phyloP scores from a whole-genome alignment of 257 asterid genomes.

The Solanum etuberosum region DNA sequence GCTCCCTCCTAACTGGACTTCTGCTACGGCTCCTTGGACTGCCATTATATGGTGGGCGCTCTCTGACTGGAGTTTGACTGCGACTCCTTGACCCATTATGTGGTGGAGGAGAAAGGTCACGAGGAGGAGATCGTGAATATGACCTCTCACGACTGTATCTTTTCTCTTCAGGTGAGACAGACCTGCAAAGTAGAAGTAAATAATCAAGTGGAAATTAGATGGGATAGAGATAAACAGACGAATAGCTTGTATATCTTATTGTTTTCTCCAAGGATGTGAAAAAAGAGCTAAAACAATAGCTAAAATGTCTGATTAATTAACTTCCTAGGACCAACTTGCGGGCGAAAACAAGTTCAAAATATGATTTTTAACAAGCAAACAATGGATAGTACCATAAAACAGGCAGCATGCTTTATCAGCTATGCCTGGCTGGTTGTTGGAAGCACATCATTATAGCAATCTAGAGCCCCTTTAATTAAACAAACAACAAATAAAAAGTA shows the following conservation, averaged over 20 bases:
- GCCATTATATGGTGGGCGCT: slow-evolving; percentile 33
- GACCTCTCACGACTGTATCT: slow-evolving; percentile 63
- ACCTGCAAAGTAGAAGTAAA: slow-evolving; percentile 26
- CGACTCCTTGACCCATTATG: slow-evolving; percentile 28
- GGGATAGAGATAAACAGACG: background rate
- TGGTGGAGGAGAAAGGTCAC: slow-evolving; percentile 10
- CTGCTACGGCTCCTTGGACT: slow-evolving; percentile 43
- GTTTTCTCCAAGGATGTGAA: background rate
- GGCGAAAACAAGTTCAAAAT: background rate
- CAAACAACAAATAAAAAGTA: background rate
- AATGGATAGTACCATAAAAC: background rate
- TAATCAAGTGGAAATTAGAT: background rate
- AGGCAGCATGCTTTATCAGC: background rate
- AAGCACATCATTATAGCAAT: background rate
- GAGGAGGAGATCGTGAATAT: slow-evolving; percentile 35
- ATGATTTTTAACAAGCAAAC: background rate
- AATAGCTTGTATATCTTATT: background rate
- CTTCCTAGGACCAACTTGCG: background rate
- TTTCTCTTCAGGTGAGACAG: slow-evolving; percentile 55
- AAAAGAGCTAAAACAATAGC: background rate
- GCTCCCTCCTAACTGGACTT: slow-evolving; percentile 43
- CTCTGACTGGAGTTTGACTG: slow-evolving; percentile 40
- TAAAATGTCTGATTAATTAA: background rate
- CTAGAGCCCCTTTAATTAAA: background rate
- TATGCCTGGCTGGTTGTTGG: background rate